Evolutionary conservation across 768 basidiomycete genomes (phyloP), one percentile per base, ranked within the genome.

Genomic region (Pholiota molesta): DNA sequence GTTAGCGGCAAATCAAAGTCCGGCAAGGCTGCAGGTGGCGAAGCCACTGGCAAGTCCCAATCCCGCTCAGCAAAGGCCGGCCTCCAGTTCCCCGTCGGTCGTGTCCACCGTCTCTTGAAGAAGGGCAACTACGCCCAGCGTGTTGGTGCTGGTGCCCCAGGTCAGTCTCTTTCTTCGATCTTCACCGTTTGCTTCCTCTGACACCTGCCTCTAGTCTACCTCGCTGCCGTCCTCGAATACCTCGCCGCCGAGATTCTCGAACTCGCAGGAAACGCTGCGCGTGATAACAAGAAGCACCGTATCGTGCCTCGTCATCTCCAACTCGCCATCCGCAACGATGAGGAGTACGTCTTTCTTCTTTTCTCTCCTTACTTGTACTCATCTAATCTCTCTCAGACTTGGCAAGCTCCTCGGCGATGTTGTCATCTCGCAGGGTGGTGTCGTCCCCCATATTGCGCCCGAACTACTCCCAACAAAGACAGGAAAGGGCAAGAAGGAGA

Each of bases 181-280:
- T 37, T 37, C 10, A 13, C 35, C 10, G 10, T 16, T 13, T 16
- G 9, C 35, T 37, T 37, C 13, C 35, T 37, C 35, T 14, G 13
- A 84, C 73, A 91, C 91, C 74, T 84, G 87, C 60, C 78, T 78
- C 11, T 76, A 91, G 92, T 96, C 59, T 95, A 95, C 79, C 87
- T 95, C 57, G 94, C 93, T 47, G 93, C 93, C 17, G 93, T 95
- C 60, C 87, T 95, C 59, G 95, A 95, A 76, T 94, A 97, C 74
- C 88, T 96, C 63, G 91, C 94, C 64, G 94, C 94, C 57, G 94
- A 97, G 76, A 95, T 97, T 75, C 89, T 96, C 62, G 94, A 97
- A 75, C 83, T 97, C 29, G 95, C 94, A 66, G 95, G 94, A 53
- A 92, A 92, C 67, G 92, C 92, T 19, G 92, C 89, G 26, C 86